These are phyloP conservation scores for Vitis rupestris DNA, from an alignment of 164 flowering plant species.

Conservation along the genomic window DNA sequence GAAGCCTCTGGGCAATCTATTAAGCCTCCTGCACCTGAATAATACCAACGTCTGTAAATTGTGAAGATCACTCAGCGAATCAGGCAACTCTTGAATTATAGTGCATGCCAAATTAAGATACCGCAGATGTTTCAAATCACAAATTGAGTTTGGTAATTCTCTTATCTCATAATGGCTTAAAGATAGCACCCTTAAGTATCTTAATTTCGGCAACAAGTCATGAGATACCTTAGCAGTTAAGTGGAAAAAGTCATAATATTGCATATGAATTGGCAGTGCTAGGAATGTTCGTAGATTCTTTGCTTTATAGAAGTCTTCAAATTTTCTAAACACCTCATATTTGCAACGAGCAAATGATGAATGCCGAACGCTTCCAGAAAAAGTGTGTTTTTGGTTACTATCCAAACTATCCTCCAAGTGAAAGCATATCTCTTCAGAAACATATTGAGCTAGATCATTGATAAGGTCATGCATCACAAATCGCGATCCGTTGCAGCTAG, in stretches of 20 bases:
- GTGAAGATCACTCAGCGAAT: not conserved
- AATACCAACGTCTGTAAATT: constrained; percentile 3
- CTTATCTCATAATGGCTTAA: too few species aligned
- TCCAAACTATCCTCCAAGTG: too few species aligned
- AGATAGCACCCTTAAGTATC: too few species aligned
- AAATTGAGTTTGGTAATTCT: not conserved
- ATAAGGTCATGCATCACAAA: constrained; percentile 6
- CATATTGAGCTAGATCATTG: not conserved
- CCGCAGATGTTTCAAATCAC: constrained; percentile 10
- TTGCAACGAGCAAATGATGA: not conserved
- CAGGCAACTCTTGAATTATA: not conserved
- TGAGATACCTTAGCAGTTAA: too few species aligned
- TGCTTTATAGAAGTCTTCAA: not conserved
- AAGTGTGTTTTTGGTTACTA: not conserved
- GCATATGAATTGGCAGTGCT: too few species aligned
- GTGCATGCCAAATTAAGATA: not conserved
- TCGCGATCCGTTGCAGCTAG: not conserved
- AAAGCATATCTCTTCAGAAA: not conserved
- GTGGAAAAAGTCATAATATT: too few species aligned
- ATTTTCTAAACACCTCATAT: not conserved
- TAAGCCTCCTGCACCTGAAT: not conserved
- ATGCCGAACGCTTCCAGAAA: not conserved
- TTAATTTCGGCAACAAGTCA: too few species aligned
- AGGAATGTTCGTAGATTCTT: not conserved
- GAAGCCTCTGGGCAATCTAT: not conserved